Evolutionary conservation across 257 asterid genomes (phyloP).

Genomic region (Nicotiana otophora): DNA sequence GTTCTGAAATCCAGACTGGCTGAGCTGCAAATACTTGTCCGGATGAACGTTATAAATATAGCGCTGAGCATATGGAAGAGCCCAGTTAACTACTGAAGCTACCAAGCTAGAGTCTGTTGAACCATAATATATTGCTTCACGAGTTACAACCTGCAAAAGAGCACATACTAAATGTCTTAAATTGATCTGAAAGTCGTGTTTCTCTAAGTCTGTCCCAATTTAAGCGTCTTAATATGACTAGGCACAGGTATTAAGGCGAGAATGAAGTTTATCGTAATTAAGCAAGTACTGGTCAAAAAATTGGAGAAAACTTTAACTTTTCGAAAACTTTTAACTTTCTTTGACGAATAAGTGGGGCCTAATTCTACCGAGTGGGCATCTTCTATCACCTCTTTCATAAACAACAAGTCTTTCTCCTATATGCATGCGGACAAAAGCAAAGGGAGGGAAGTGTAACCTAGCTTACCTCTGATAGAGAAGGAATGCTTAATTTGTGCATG

Average conservation of each 20-base stretch:
- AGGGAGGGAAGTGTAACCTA: constrained; percentile 13
- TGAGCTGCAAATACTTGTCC: constrained; percentile 52
- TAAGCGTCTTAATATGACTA: neutral
- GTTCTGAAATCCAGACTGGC: constrained; percentile 51
- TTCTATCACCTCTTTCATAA: neutral
- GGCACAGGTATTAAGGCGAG: neutral
- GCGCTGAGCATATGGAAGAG: constrained; percentile 96
- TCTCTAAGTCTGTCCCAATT: neutral
- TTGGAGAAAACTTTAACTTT: neutral
- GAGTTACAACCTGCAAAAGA: constrained; percentile 66
- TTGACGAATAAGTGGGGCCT: neutral
- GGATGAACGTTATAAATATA: constrained; percentile 46
- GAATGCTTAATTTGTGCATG: constrained; percentile 59
- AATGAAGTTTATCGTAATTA: neutral
- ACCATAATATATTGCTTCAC: constrained; percentile 64
- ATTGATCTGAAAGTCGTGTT: neutral
- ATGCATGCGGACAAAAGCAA: constrained; percentile 1
- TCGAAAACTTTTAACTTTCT: neutral
- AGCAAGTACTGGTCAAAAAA: neutral
- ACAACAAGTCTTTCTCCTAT: neutral
- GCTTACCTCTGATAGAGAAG: constrained; percentile 67
- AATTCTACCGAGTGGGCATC: neutral
- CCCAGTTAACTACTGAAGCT: constrained; percentile 73
- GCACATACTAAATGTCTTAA: neutral
- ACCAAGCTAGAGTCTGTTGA: constrained; percentile 45